Evolutionary conservation across 768 basidiomycete genomes (phyloP).

Genomic region (Albatrellus ellisii): DNA sequence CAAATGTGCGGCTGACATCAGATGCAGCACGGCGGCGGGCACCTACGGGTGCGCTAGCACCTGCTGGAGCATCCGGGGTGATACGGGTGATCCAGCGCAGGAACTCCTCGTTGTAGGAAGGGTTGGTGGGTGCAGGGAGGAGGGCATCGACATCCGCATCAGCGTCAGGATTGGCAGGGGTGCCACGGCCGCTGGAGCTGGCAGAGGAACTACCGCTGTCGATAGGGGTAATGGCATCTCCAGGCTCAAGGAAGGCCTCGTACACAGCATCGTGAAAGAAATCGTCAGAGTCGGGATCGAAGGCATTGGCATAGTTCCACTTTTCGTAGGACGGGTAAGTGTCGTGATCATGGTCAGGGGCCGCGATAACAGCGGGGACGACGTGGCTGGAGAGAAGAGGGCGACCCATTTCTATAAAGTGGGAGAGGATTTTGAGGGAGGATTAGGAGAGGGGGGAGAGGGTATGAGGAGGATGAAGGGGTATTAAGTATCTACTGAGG

Average conservation of each 20-base stretch:
- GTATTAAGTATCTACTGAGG: too few species aligned
- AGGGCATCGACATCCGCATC: background rate
- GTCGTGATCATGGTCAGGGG: constrained; percentile 2
- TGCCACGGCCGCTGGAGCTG: constrained; percentile 11
- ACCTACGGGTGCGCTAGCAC: background rate
- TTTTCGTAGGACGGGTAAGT: constrained; percentile 5
- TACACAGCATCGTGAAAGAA: constrained; percentile 15
- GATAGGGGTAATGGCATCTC: constrained; percentile 8
- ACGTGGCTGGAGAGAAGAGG: constrained; percentile 6
- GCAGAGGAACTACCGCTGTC: constrained; percentile 9
- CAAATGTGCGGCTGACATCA: background rate
- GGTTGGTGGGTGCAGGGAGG: constrained; percentile 5
- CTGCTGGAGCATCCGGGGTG: background rate
- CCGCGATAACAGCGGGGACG: constrained; percentile 6
- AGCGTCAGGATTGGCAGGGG: constrained; percentile 1
- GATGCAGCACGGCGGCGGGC: background rate
- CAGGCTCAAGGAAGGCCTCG: constrained; percentile 10
- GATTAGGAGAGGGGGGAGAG: background rate
- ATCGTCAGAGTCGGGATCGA: constrained; percentile 15
- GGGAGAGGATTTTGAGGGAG: background rate
- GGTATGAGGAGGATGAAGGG: too few species aligned
- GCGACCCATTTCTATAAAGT: constrained; percentile 11
- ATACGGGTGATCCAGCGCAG: constrained; percentile 4
- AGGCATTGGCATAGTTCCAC: constrained; percentile 14
- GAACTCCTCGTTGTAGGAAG: constrained; percentile 2